A percentile compares a stretch with the other conserved stretches of the same genome.
Conservation (phyloP, 2,329 filamentous ascomycete species). For the Pezicula carpinea region DNA sequence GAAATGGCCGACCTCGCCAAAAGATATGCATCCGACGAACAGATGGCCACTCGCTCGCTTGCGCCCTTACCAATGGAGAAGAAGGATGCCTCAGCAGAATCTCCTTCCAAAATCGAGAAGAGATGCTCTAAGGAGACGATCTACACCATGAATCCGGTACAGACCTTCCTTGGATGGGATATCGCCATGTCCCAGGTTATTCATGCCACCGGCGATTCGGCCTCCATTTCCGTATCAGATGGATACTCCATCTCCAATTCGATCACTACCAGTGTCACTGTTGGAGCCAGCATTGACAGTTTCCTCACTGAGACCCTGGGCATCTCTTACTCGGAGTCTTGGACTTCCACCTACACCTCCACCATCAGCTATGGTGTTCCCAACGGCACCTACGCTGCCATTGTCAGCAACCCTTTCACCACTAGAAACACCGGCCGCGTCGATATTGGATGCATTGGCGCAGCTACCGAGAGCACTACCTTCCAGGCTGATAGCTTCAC, state of each 20-base stretch:
- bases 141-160: conserved; percentile 20
- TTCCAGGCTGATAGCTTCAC: conserved; percentile 33
- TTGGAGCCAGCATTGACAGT: conserved; percentile 20
- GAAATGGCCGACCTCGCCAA: conserved; percentile 16
- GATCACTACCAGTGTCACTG: conserved; percentile 21
- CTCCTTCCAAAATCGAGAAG: conserved; percentile 1
- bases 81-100: not conserved
- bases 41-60: too few relatives aligned
- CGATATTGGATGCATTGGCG: conserved; percentile 30
- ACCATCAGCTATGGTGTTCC: conserved; percentile 30
- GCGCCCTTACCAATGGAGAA: too few relatives aligned
- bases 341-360: conserved; percentile 29
- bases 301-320: conserved; percentile 22
- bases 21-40: too few relatives aligned
- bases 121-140: conserved; percentile 17
- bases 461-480: conserved; percentile 19
- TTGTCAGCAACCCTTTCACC: conserved; percentile 34
- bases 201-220: conserved; percentile 24
- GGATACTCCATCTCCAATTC: conserved; percentile 32
- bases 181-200: conserved; percentile 32
- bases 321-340: conserved; percentile 27
- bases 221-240: conserved; percentile 27
- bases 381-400: conserved; percentile 32
- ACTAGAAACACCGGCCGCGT: conserved; percentile 30
- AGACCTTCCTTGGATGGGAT: conserved; percentile 35